Conservation (phyloP, 495 filamentous ascomycete species). For the Letharia lupina region DNA sequence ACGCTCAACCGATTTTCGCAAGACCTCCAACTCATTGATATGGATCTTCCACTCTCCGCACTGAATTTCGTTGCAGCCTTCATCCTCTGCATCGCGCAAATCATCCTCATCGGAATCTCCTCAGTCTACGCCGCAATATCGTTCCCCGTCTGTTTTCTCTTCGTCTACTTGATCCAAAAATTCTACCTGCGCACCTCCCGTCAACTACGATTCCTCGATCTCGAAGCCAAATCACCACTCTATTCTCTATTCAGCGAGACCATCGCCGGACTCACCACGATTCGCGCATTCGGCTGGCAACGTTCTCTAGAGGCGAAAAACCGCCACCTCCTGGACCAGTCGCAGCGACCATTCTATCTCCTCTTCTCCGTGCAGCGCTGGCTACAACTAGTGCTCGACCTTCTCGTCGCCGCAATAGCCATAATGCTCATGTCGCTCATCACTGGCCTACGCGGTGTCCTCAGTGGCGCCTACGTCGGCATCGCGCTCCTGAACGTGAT, state of each 20-base stretch:
- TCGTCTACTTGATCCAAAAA: constrained; percentile 49
- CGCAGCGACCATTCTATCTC: constrained; percentile 52
- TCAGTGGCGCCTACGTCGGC: constrained; percentile 45
- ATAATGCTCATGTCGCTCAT: constrained; percentile 41
- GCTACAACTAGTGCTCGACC: constrained; percentile 44
- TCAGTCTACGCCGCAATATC: constrained; percentile 44
- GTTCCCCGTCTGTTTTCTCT: constrained; percentile 40
- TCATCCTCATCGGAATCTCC: constrained; percentile 42
- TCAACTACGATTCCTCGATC: constrained; percentile 54
- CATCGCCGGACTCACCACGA: constrained; percentile 40
- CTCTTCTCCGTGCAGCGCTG: constrained; percentile 48
- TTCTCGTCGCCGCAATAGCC: constrained; percentile 42
- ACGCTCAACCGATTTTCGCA: constrained; percentile 52
- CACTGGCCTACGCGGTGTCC: constrained; percentile 35
- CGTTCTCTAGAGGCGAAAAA: constrained; percentile 40
- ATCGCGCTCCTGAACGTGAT: constrained; percentile 52
- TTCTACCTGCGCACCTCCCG: constrained; percentile 57
- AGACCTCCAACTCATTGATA: constrained; percentile 53
- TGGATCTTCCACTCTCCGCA: constrained; percentile 42
- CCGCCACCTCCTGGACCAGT: constrained; percentile 44
- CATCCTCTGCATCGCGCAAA: constrained; percentile 42
- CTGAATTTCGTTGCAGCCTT: constrained; percentile 40
- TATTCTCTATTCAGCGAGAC: constrained; percentile 53
- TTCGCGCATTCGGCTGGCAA: constrained; percentile 53
- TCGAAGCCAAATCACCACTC: constrained; percentile 53